Evolutionary conservation across 2,329 filamentous ascomycete species (phyloP), one percentile per base, ranked within the genome.

Genomic region (Stagonosporopsis rhizophila): DNA sequence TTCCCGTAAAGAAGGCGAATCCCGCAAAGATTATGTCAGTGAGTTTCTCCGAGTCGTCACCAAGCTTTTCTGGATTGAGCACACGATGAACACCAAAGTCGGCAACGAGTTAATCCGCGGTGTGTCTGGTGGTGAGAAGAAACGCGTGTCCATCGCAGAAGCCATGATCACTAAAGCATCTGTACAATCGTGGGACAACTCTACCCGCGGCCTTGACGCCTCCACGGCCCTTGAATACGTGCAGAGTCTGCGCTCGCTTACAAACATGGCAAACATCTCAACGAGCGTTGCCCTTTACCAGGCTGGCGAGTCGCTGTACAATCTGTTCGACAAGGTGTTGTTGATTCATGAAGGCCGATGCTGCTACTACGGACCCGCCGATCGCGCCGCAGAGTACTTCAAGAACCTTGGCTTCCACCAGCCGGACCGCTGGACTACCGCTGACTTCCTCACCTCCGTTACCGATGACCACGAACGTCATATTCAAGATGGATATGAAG

Each of bases 31-130:
- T 19, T 88, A 87, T 41, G 80, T 83, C 48, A 79, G 82, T 19
- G 85, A 88, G 37, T 87, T 89, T 15, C 81, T 89, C 0, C 82
- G 85, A 40, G 87, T 89, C 0, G 85, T 89, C 59, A 87, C 89
- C 74, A 89, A 89, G 22, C 75, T 89, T 0, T 92, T 91, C 65
- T 89, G 89, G 62, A 85, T 92, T 27, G 85, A 85, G 32, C 89
- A 92, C 66, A 90, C 88, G 0, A 80, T 89, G 64, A 83, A 87
- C 57, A 92, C 90, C 6, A 89, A 88, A 65, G 88, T 93, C 12
- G 90, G 90, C 7, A 87, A 91, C 57, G 88, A 91, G 63, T 86
- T 89, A 39, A 82, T 92, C 11, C 85, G 89, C 1, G 90, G 90
- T 63, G 75, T 79, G 1, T 78, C 75, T 40, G 80, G 80, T 40